Evolutionary conservation across 2,329 filamentous ascomycete genomes (phyloP), one percentile per base, ranked within the genome.

Genomic region (Colletotrichum sp.): DNA sequence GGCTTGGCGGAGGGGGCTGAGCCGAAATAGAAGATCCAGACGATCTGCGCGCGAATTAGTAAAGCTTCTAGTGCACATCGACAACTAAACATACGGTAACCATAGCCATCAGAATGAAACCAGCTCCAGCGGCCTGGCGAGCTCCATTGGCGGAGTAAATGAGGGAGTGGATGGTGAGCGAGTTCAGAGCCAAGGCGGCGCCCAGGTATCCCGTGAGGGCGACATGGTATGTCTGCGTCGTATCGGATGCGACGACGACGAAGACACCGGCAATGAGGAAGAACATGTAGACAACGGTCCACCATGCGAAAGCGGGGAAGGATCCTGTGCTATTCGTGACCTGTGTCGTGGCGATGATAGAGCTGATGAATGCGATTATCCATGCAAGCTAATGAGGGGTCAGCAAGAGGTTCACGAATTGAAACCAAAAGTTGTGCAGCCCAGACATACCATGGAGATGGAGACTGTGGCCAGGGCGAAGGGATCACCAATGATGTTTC

Each of bases 21-120:
- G 81, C 97, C 97, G 82, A 98, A 99, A 89, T 98, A 98, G 86
- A 98, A 98, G 80, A 98, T 98, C 97, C 97, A 99, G 75, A 98
- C 92, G 80, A 98, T 95, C 96, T 98, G 80, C 2, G 25, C 22
- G 15, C 52, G 32, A 73, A 34, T 69, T 27, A 63, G 61, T 27
- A 71, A 16, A 19, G 15, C 25, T 73, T 27, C 28, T 70, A 27
- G 8, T 3, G 4, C 5, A 5, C 8, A 32, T 61, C 32, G 44
- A 16, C 25, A 4, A 48, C 5, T 27, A 22, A 32, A 88, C 95
- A 82, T 91, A 98, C 96, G 80, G 94, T 92, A 71, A 98, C 93
- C 92, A 98, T 98, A 74, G 96, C 96, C 63, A 98, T 89, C 68
- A 99, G 89, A 77, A 99, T 98, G 85, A 98, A 98, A 61, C 97